These are phyloP conservation scores for Arxiozyma heterogenica DNA, from an alignment of 1,139 yeast genomes.

Conservation along the genomic window DNA sequence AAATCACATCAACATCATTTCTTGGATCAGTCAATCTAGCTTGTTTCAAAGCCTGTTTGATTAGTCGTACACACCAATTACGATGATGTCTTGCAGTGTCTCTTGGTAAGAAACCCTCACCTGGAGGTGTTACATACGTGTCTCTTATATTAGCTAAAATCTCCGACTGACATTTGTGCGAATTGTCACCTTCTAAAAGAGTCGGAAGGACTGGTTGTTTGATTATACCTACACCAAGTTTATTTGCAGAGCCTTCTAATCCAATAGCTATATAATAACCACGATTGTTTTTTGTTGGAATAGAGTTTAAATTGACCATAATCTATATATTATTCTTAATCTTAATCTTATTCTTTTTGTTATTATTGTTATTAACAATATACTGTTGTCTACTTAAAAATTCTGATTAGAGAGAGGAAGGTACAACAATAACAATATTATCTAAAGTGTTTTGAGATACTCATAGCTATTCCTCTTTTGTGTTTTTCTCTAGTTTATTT, in stretches of 20 bases:
- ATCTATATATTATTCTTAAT: neutral
- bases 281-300: slow-evolving; percentile 32
- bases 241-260: slow-evolving; percentile 94
- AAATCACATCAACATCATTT: slow-evolving; percentile 72
- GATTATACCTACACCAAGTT: slow-evolving; percentile 87
- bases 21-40: slow-evolving; percentile 41
- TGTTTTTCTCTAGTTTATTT: too few species aligned
- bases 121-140: slow-evolving; percentile 93
- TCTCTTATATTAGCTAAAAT: slow-evolving; percentile 84
- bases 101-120: slow-evolving; percentile 92
- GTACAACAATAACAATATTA: too few species aligned
- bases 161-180: slow-evolving; percentile 40
- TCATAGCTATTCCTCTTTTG: too few species aligned
- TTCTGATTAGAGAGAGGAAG: too few species aligned
- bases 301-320: slow-evolving; percentile 23
- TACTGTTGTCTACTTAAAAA: too few species aligned
- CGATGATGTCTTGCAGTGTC: slow-evolving; percentile 96
- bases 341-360: too few species aligned
- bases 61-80: slow-evolving; percentile 84
- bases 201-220: slow-evolving; percentile 49
- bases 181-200: slow-evolving; percentile 36
- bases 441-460: too few species aligned
- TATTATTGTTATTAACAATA: too few species aligned
- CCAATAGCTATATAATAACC: slow-evolving; percentile 68
- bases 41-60: slow-evolving; percentile 56